Evolutionary conservation across 2,329 filamentous ascomycete genomes (phyloP).

Genomic region (Ophiosphaerella korrae): DNA sequence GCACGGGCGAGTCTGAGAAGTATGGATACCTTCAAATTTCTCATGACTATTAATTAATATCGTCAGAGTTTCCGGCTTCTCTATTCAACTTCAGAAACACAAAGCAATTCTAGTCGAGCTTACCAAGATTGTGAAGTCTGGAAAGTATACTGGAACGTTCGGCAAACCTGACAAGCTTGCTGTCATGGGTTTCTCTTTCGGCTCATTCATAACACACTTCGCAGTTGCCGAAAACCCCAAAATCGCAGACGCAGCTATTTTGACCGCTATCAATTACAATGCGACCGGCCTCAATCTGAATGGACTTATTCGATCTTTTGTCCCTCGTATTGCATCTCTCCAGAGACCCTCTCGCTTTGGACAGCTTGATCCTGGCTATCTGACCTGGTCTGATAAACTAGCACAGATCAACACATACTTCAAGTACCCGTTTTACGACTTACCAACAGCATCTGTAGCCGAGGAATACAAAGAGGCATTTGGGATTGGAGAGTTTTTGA

Average conservation of each 20-base stretch:
- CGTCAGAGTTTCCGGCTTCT: not conserved
- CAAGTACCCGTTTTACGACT: not conserved
- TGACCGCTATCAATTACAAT: constrained; percentile 30
- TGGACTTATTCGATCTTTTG: constrained; percentile 20
- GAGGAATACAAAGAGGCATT: not conserved
- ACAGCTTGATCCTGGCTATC: constrained; percentile 29
- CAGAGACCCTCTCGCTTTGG: constrained; percentile 20
- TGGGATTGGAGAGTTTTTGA: not conserved
- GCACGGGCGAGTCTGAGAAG: constrained; percentile 36
- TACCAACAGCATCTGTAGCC: not conserved
- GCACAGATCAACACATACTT: constrained; percentile 2
- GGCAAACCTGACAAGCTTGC: constrained; percentile 23
- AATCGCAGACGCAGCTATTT: constrained; percentile 23
- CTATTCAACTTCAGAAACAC: constrained; percentile 12
- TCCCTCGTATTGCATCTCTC: constrained; percentile 28
- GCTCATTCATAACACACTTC: constrained; percentile 27
- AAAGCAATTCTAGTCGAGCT: constrained; percentile 21
- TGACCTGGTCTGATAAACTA: constrained; percentile 18
- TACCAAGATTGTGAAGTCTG: constrained; percentile 18
- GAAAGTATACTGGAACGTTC: constrained; percentile 23
- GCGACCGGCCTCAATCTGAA: constrained; percentile 10
- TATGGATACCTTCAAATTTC: constrained; percentile 2
- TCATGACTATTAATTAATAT: not conserved
- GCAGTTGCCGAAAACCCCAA: constrained; percentile 20
- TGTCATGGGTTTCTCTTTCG: constrained; percentile 34